A percentile compares a stretch with the other conserved stretches of the same genome.
Conservation (phyloP, 139 green algal genomes). For the Klebsormidium nitens region DNA sequence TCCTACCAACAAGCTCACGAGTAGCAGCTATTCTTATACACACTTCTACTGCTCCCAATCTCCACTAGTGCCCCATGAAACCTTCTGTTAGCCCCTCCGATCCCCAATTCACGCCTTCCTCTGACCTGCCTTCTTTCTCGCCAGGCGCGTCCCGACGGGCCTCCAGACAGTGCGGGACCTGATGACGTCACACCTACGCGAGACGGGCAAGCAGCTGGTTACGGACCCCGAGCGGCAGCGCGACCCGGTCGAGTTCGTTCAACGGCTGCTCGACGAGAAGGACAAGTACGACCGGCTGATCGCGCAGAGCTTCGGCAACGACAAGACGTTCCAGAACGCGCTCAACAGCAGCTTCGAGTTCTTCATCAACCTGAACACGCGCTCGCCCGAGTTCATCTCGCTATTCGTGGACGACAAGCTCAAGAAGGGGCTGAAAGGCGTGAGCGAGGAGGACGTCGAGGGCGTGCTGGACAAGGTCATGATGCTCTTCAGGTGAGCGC, state of each 20-base stretch:
- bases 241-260: conserved; percentile 77
- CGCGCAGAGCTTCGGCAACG: conserved; percentile 57
- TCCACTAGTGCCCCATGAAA: too few relatives aligned
- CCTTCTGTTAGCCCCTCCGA: too few relatives aligned
- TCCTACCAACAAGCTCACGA: too few relatives aligned
- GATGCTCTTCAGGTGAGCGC: conserved; percentile 41
- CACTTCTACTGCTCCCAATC: too few relatives aligned
- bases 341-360: conserved; percentile 87
- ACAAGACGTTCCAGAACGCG: conserved; percentile 85
- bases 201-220: conserved; percentile 63
- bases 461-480: conserved; percentile 75
- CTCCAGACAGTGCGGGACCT: conserved; percentile 59
- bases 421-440: conserved; percentile 57
- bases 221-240: conserved; percentile 57
- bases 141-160: conserved; percentile 58
- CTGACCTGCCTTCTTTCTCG: too few relatives aligned
- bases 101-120: too few relatives aligned
- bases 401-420: conserved; percentile 96
- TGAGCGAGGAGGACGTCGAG: conserved; percentile 83
- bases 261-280: conserved; percentile 70
- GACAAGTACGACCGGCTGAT: conserved; percentile 92
- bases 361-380: conserved; percentile 88
- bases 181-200: conserved; percentile 47
- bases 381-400: conserved; percentile 90
- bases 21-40: too few relatives aligned